Evolutionary conservation across 495 filamentous ascomycete genomes (phyloP), one percentile per base, ranked within the genome.

Genomic region (Trichoderma parareesei): DNA sequence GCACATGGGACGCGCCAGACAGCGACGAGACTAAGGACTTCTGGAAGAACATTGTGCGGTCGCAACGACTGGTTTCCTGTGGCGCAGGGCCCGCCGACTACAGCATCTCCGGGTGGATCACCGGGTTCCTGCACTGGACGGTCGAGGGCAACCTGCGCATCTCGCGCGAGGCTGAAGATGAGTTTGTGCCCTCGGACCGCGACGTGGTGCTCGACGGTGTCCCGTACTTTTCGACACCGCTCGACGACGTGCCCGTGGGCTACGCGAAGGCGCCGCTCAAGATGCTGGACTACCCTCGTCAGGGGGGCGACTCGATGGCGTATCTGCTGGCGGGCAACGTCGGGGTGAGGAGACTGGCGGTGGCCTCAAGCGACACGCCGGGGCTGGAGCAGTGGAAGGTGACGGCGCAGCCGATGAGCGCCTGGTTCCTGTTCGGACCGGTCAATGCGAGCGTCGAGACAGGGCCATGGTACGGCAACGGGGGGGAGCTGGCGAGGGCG

Each of bases 51-150:
- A 77, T 79, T 55, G 77, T 71, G 11, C 61, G 65, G 35, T 69
- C 67, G 13, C 20, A 33, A 11, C 49, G 27, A 2, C 46, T 3
- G 38, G 67, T 27, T 1, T 38, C 63, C 7, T 67, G 64, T 20
- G 75, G 74, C 2, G 74, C 69, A 38, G 71, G 74, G 0, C 66
- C 74, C 1, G 37, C 38, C 38, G 38, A 40, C 38, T 27, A 63
- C 1, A 69, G 69, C 55, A 61, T 78, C 3, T 75, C 71, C 0
- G 80, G 81, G 14, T 82, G 79, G 80, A 74, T 82, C 64, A 76
- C 77, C 0, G 81, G 74, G 0, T 84, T 84, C 70, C 75, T 73
- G 49, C 79, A 77, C 70, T 84, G 80, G 80, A 60, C 74, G 18
- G 69, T 66, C 6, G 64, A 76, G 3, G 81, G 81, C 8, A 44